Evolutionary conservation across 352 stramenopile species (phyloP), one percentile per base, ranked within the genome.

Genomic region (Phytophthora constricta): DNA sequence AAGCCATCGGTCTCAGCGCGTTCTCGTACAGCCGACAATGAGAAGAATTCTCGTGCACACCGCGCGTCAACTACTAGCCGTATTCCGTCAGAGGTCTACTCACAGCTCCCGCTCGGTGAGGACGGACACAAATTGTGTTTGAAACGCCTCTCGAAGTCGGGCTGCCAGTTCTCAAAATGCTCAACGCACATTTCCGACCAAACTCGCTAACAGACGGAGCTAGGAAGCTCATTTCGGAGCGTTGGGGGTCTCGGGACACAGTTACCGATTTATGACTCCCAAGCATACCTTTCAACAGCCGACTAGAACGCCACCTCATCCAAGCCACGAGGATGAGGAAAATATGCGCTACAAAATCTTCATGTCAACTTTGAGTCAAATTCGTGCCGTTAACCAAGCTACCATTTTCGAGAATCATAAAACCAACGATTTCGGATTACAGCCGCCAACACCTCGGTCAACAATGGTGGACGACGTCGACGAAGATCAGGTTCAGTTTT

Each of bases 171-270:
- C 11, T 17, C 31, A 4, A 70, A 58, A 19, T 62, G 50, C 11
- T 57, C 48, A 10, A 22, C 13, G 55, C 22, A 13, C 62, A 70
- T 31, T 65, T 70, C 20, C 55, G 54, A 3, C 55, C 55, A 1
- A 3, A 19, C 1, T 5, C 41, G 10, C 20, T 70, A 14, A 2
- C 55, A 14, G 54, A 57, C 0, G 62, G 27, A 48, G 48, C 52
- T 26, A 42, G 22, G 26, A 41, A 41, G 11, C 17, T 57, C 17
- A 62, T 55, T 8, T 5, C 17, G 13, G 55, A 56, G 19, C 27
- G 25, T 2, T 61, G 52, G 20, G 27, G n/a, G 48, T n/a, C 41
- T 70, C 10, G 27, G 22, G 16, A 34, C 37, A 2, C 37, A 59
- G 4, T n/a, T 42, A 17, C 7, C 10, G 54, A 65, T 7, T 65